Base-by-base conservation (phyloP, 192 early-diverging fungal species). In the Phycomyces blakesleeanus region DNA sequence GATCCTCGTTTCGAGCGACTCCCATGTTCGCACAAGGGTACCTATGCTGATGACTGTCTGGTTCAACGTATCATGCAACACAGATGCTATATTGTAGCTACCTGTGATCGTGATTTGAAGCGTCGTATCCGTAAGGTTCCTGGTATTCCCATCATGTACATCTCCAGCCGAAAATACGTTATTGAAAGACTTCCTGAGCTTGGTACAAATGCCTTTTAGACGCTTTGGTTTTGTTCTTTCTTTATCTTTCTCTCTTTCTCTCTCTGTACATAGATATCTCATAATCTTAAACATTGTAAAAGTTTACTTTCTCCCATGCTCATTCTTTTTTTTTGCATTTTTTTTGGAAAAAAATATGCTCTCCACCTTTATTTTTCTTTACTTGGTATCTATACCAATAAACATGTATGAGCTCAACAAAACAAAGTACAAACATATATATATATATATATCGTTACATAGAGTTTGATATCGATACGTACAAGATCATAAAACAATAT, bases 11-110 rank as follows among this genome's bases (percentile, higher is more conserved):
- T 99, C 69, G 95, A 98, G 63, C 78, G 96, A 12, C 75, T 99
- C 55, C 90, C 94, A 16, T 98, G 97, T 77, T 86, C 93, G 52
- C 97, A 99, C 75, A 96, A 93, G 61, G 96, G 97, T 39, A 96
- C 95, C 1, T 99, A 99, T 83, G 97, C 97, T 11, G 97, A 99
- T 83, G 97, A 99, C 81, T 99, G 97, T 69, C 80, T 99, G 59
- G 94, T 98, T 2, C 83, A 96, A 56, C 78, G 97, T 12, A 82
- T 98, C 27, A 80, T 85, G 78, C 87, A 97, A 77, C 96, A 99
- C 70, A 85, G 89, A 67, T 96, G 94, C 80, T 99, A 96, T 67
- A 96, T 99, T 67, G 96, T 99, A 12, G 97, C 97, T 12, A 99
- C 97, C 7, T 99, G 97, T 58, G 97, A 99, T 83, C 84, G 84